Percentiles rank a stretch among this genome's conserved stretches.
Conservation (phyloP, 768 basidiomycete species). For the Strobilomyces dryophilus region DNA sequence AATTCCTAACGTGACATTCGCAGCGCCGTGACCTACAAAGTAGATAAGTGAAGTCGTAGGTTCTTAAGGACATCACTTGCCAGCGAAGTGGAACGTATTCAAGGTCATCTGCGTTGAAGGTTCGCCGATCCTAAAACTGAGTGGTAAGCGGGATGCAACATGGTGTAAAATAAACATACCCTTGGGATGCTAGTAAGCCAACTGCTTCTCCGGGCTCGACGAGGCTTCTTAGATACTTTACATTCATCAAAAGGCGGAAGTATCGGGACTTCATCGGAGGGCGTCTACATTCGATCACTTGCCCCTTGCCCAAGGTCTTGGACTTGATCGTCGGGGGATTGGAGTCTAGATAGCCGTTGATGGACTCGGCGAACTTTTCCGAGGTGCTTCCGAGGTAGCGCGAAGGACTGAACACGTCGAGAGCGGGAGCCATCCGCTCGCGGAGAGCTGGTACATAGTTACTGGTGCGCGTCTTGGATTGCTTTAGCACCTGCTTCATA, state of each 20-base stretch:
- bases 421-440: constrained; percentile 63
- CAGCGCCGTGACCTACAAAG: constrained; percentile 88
- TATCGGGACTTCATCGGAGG: constrained; percentile 44
- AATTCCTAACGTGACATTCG: constrained; percentile 98
- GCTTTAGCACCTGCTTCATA: constrained; percentile 91
- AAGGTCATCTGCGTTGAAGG: constrained; percentile 99
- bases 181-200: constrained; percentile 93
- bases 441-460: constrained; percentile 45
- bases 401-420: constrained; percentile 75
- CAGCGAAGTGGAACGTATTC: constrained; percentile 99
- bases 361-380: constrained; percentile 79
- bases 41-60: constrained; percentile 1
- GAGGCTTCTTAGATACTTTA: constrained; percentile 89
- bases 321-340: constrained; percentile 58
- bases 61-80: constrained; percentile 38
- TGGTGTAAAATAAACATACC: constrained; percentile 46
- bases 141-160: constrained; percentile 1
- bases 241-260: constrained; percentile 83
- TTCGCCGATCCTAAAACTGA: constrained; percentile 76
- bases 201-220: constrained; percentile 99
- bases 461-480: constrained; percentile 43
- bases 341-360: constrained; percentile 73
- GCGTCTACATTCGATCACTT: constrained; percentile 42
- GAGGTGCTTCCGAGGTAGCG: constrained; percentile 87
- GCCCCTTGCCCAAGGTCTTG: constrained; percentile 36